Evolutionary conservation across 169 alveolate genomes (phyloP).

Genomic region (Plasmodium berghei): DNA sequence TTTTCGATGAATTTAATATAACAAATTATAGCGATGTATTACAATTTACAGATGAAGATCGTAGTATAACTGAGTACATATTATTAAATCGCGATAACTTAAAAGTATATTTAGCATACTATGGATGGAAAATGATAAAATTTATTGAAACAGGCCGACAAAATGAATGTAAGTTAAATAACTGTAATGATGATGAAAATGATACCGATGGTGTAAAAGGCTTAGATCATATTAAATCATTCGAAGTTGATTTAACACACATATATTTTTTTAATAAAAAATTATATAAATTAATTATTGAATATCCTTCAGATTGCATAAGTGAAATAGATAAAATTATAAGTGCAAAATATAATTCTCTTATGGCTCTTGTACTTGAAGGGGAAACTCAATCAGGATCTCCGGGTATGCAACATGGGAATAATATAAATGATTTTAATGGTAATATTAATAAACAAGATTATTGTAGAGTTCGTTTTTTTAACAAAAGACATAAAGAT

Average conservation of each 20-base stretch:
- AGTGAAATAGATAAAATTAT: conserved; percentile 94
- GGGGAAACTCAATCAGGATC: conserved; percentile 52
- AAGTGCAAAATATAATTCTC: conserved; percentile 87
- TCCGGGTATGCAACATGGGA: conserved; percentile 73
- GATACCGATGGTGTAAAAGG: conserved; percentile 38
- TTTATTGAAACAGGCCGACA: conserved; percentile 78
- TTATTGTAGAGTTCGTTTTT: conserved; percentile 85
- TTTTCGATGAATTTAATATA: conserved; percentile 82
- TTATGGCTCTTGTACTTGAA: conserved; percentile 76
- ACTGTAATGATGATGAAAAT: conserved; percentile 37
- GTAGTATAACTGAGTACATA: conserved; percentile 77
- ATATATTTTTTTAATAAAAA: conserved; percentile 87
- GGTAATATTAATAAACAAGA: conserved; percentile 78
- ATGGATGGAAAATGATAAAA: conserved; percentile 83
- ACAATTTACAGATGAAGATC: conserved; percentile 79
- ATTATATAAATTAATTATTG: conserved; percentile 90
- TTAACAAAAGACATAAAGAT: conserved; percentile 81
- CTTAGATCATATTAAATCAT: conserved; percentile 75
- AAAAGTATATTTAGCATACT: conserved; percentile 76
- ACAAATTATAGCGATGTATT: conserved; percentile 82
- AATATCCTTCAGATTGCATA: conserved; percentile 95
- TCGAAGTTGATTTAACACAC: conserved; percentile 91
- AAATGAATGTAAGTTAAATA: conserved; percentile 65
- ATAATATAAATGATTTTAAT: conserved; percentile 5
- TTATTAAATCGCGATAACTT: conserved; percentile 65